Evolutionary conservation across 148 eudicot species (phyloP), one percentile per base, ranked within the genome.

Genomic region (Selenicereus undatus): DNA sequence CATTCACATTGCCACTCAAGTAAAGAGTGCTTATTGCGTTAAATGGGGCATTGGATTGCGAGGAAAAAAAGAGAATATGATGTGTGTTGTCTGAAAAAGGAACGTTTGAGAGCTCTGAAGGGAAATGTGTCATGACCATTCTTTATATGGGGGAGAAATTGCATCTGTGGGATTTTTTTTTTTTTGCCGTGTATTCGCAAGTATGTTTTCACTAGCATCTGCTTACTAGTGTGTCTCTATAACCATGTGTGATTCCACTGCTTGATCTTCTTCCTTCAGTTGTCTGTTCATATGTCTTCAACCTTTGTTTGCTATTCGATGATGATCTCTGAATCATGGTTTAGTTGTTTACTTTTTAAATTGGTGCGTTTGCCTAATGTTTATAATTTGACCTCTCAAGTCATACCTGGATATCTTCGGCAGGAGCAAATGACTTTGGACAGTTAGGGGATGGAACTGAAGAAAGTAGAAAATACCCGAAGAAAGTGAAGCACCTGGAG

Each of bases 381-480:
- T 48, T 62, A 7, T 45, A 36, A 27, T 52, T 1, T 13, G 78
- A n/a, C 39, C 79, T 73, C 66, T 51, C 54, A 71, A 72, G 70
- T 76, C 21, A 54, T 21, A 30, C 73, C 8, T 81, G 35, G 26
- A 76, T 76, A 27, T 76, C 62, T 77, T 78, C 62, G 83, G 82
- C 87, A 96, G 99, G 99, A 78, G 92, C 93, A 73, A 96, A 96
- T 88, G 99, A 96, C 79, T 96, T 89, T 87, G 99, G 98, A 45
- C 99, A 96, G 92, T 85, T 96, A 85, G 99, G 99, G 32, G 99
- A 96, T 88, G 99, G 99, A 82, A 93, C 97, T 62, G 99, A 96
- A 87, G 89, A 88, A 62, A 85, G 90, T 81, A 86, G 90, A 79
- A 96, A 90, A 71, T 81, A 83, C 76, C 99, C 99, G 16, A 88